Percentiles rank a stretch among this genome's conserved stretches.
These are phyloP conservation scores for Camillea tinctor DNA, from an alignment of 2,329 filamentous ascomycete species.

Conservation along the genomic window DNA sequence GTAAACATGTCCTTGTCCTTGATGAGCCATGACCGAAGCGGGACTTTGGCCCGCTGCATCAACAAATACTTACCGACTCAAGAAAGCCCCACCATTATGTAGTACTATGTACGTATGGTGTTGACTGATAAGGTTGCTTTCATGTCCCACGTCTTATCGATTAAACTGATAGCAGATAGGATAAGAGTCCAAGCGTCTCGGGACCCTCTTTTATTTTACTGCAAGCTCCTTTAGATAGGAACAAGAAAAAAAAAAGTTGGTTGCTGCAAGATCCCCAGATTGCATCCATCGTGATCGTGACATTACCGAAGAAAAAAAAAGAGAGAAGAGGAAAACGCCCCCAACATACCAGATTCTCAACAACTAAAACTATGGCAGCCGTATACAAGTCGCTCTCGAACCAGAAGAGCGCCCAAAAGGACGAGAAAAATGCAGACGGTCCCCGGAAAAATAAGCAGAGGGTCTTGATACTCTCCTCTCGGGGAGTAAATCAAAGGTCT, in stretches of 20 bases:
- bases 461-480: constrained; percentile 85
- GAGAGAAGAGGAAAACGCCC: too few relatives aligned
- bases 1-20: background rate
- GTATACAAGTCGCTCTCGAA: constrained; percentile 76
- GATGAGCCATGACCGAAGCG: background rate
- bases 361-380: constrained; percentile 57
- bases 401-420: constrained; percentile 47
- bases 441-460: constrained; percentile 67
- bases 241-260: background rate
- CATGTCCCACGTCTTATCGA: constrained; percentile 13
- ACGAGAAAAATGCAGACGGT: constrained; percentile 48
- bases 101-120: too few relatives aligned
- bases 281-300: background rate
- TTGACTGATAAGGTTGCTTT: constrained; percentile 4
- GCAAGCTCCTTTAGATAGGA: background rate
- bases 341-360: background rate
- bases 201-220: background rate
- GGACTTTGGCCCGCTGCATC: background rate
- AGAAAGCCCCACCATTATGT: background rate
- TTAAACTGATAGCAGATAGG: constrained; percentile 4
- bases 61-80: background rate
- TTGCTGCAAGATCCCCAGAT: background rate
- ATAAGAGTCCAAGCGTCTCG: background rate
- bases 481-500: constrained; percentile 77
- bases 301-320: too few relatives aligned